phyloP scores from a whole-genome alignment of 225 moss, liverwort and hornwort genomes.

The Antitrichia curtipendula region DNA sequence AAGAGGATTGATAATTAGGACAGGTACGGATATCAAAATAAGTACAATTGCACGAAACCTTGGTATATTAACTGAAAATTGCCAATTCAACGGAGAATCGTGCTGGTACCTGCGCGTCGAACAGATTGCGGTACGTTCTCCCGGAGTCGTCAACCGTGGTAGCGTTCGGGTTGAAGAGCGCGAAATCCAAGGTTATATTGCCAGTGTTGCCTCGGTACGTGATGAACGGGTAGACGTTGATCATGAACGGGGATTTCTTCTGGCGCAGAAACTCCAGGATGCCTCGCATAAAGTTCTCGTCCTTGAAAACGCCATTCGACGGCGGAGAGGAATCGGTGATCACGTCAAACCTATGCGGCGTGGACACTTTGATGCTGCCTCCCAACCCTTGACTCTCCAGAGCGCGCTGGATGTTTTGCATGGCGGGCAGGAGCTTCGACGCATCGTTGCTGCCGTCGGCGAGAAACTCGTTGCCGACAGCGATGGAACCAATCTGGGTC shows the following conservation, averaged over 20 bases:
- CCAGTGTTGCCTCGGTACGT: conserved; percentile 12
- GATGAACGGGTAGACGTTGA: conserved; percentile 75
- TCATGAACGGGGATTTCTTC: conserved; percentile 38
- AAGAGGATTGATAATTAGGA: not conserved
- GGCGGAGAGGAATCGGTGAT: not conserved
- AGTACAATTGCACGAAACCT: not conserved
- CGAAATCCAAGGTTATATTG: conserved; percentile 6
- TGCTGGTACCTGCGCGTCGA: conserved; percentile 5
- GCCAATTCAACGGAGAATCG: not conserved
- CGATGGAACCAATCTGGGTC: conserved; percentile 28
- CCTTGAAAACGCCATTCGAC: not conserved
- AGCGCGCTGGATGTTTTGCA: conserved; percentile 23
- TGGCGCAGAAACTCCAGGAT: conserved; percentile 36
- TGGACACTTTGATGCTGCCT: conserved; percentile 7
- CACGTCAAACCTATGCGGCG: not conserved
- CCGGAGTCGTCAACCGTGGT: conserved; percentile 8
- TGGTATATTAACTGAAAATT: not conserved
- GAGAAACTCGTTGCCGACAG: conserved; percentile 44
- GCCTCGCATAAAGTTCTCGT: not conserved
- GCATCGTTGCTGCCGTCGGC: not conserved
- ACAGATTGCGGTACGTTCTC: conserved; percentile 11
- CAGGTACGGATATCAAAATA: no score
- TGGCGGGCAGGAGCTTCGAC: conserved; percentile 16
- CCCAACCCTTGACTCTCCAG: not conserved
- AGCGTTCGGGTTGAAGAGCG: conserved; percentile 24